Conservation (phyloP, 1,284 basidiomycete genomes). For the Gymnopus androsaceus region DNA sequence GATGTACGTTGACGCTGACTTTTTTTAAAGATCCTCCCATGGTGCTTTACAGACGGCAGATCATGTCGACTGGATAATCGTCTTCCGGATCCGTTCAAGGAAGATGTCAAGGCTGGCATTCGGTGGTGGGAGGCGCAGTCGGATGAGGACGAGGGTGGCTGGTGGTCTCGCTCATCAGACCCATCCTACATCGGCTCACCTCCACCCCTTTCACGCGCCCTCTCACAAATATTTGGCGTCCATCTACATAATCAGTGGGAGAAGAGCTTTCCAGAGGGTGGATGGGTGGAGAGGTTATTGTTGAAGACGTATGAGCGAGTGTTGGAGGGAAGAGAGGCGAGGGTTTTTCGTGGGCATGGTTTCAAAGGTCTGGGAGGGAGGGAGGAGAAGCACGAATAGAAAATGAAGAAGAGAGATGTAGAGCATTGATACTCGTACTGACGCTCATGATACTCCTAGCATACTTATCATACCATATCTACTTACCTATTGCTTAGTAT, state of each 20-base stretch:
- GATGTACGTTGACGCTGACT: not conserved
- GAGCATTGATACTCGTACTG: too few relatives aligned
- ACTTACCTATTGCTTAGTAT: too few relatives aligned
- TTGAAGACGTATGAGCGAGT: conserved; percentile 61
- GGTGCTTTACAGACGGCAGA: conserved; percentile 88
- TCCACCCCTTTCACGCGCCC: conserved; percentile 55
- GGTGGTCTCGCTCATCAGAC: not conserved
- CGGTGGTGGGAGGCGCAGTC: conserved; percentile 1
- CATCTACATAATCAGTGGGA: conserved; percentile 95
- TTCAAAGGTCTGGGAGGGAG: too few relatives aligned
- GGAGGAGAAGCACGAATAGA: too few relatives aligned
- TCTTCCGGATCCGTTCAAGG: conserved; percentile 83
- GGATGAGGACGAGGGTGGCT: not conserved
- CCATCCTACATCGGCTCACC: not conserved
- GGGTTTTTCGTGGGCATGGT: too few relatives aligned
- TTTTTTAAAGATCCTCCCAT: conserved; percentile 65
- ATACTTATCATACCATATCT: too few relatives aligned
- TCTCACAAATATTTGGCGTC: conserved; percentile 80
- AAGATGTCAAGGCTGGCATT: conserved; percentile 40
- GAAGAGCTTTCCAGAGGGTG: conserved; percentile 72
- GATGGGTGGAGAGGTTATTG: conserved; percentile 81
- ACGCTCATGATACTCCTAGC: too few relatives aligned
- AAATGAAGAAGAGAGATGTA: too few relatives aligned
- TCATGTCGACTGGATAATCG: conserved; percentile 90
- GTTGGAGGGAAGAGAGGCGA: too few relatives aligned